A percentile compares a stretch with the other conserved stretches of the same genome.
These are phyloP conservation scores for Fraxinus velutina DNA, from an alignment of 305 asterid genomes.

Conservation along the genomic window DNA sequence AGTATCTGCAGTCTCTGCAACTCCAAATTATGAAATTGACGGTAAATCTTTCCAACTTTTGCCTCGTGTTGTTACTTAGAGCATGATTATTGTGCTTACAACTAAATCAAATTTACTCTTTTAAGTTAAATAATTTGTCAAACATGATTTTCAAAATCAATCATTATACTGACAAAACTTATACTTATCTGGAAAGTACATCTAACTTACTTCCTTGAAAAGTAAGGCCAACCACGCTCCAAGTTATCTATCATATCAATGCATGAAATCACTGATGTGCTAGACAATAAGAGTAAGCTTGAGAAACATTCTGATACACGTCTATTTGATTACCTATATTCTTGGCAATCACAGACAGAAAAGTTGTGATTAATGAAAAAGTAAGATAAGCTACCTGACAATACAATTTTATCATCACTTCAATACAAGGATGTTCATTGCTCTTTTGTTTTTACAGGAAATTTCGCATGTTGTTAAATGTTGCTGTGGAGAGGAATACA, in stretches of 20 bases:
- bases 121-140: neutral
- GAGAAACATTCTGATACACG: neutral
- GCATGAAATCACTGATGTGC: neutral
- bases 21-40: constrained; percentile 61
- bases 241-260: neutral
- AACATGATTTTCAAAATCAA: neutral
- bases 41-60: constrained; percentile 37
- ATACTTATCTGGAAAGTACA: neutral
- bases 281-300: constrained; percentile 1
- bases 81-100: neutral
- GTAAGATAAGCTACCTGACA: neutral
- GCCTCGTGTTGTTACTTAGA: constrained; percentile 18
- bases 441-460: constrained; percentile 42
- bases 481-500: constrained; percentile 70
- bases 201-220: neutral
- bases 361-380: constrained; percentile 7
- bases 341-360: neutral
- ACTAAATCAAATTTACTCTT: neutral
- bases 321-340: constrained; percentile 2
- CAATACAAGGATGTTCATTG: neutral
- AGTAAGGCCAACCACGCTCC: neutral
- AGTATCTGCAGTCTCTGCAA: constrained; percentile 67
- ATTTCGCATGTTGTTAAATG: constrained; percentile 55
- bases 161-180: neutral
- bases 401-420: constrained; percentile 7